phyloP scores from a whole-genome alignment of 2,329 filamentous ascomycete genomes.

The Hypoxylon sp. region DNA sequence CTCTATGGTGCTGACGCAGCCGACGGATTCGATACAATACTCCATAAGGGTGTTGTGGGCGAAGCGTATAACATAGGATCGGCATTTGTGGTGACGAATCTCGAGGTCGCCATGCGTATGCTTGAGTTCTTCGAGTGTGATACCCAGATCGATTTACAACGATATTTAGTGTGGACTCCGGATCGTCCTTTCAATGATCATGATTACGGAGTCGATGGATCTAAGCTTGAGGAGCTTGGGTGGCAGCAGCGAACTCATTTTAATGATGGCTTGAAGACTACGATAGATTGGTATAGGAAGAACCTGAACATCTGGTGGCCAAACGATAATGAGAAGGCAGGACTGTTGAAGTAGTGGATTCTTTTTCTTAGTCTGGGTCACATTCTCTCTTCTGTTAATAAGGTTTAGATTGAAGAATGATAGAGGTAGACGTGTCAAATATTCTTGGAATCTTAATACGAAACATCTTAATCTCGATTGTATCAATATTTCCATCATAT shows the following conservation, averaged over 20 bases:
- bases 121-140: constrained; percentile 2
- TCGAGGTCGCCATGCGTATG: background rate
- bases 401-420: background rate
- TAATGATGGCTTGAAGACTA: background rate
- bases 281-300: constrained; percentile 1
- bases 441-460: background rate
- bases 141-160: background rate
- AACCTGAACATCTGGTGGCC: background rate
- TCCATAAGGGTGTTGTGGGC: background rate
- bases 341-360: background rate
- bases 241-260: background rate
- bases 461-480: background rate
- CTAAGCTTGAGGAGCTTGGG: background rate
- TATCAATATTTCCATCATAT: background rate
- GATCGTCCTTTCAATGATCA: constrained; percentile 2
- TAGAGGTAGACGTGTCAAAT: background rate
- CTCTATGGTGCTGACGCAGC: background rate
- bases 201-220: background rate
- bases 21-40: background rate
- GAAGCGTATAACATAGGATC: constrained; percentile 2
- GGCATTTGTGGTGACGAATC: background rate
- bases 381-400: background rate
- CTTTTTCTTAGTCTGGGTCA: background rate
- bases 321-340: background rate
- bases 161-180: background rate